A percentile compares a stretch with the other conserved stretches of the same genome.
phyloP scores from a whole-genome alignment of 2,329 filamentous ascomycete genomes.

The Tolypocladium pustulatum region DNA sequence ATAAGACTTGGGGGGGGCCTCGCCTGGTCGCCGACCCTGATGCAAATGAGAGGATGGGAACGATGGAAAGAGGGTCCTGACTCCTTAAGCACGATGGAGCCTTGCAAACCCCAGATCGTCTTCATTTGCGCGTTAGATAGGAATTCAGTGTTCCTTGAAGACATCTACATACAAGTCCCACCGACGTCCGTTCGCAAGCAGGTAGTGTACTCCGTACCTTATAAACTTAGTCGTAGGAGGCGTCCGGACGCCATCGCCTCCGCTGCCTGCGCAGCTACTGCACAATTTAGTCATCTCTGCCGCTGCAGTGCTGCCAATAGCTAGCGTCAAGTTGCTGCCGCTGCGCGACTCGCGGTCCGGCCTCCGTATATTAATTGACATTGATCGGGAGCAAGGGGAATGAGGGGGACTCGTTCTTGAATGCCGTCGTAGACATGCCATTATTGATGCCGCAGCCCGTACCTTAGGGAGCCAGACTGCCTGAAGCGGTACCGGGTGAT shows the following conservation, averaged over 20 bases:
- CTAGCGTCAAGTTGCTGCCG: background rate
- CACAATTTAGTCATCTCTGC: no score
- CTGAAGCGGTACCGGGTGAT: no score
- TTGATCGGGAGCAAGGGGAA: background rate
- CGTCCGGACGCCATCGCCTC: background rate
- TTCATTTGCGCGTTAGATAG: background rate
- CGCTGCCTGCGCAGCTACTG: background rate
- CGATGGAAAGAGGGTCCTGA: background rate
- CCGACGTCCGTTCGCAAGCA: background rate
- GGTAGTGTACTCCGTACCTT: no score
- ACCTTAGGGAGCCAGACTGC: no score
- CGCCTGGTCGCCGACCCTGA: no score
- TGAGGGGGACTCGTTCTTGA: background rate
- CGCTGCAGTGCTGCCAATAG: background rate
- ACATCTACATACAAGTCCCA: background rate
- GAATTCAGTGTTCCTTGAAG: background rate
- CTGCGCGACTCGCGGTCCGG: background rate
- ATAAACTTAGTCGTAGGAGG: background rate
- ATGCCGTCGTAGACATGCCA: no score
- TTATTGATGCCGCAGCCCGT: no score
- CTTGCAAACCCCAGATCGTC: no score
- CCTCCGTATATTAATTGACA: background rate
- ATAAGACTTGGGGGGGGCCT: background rate
- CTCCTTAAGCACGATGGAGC: no score
- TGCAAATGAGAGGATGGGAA: no score